phyloP scores from a whole-genome alignment of 179 eudicot species.

The Heliamphora pulchella region DNA sequence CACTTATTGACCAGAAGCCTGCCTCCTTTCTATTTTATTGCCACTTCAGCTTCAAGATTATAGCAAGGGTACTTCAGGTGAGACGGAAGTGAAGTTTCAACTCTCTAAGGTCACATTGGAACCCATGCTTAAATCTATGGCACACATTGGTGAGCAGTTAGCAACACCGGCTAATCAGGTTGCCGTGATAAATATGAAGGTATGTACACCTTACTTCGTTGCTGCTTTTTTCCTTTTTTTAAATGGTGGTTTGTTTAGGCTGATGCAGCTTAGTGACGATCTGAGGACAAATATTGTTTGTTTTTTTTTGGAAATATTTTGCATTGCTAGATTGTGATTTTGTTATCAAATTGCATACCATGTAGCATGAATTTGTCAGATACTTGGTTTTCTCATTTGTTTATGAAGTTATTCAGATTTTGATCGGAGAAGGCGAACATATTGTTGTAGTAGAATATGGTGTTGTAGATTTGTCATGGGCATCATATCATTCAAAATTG shows the following conservation, averaged over 20 bases:
- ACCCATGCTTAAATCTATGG: slow-evolving; percentile 74
- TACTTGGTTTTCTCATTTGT: no score
- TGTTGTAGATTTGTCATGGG: no score
- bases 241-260: not conserved
- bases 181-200: slow-evolving; percentile 75
- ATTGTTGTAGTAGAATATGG: no score
- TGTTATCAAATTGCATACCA: not conserved
- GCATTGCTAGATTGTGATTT: not conserved
- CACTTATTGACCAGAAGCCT: not conserved
- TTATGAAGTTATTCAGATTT: no score
- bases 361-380: not conserved
- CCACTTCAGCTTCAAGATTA: slow-evolving; percentile 60
- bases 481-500: no score
- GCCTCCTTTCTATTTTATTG: slow-evolving; percentile 6
- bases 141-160: slow-evolving; percentile 60
- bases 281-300: not conserved
- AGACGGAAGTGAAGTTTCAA: slow-evolving; percentile 69
- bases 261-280: not conserved
- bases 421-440: no score
- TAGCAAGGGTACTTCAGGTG: slow-evolving; percentile 45
- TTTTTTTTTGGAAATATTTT: not conserved
- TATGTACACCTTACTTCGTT: slow-evolving; percentile 13
- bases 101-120: slow-evolving; percentile 59
- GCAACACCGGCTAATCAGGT: slow-evolving; percentile 53
- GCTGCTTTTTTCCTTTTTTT: no score